Evolutionary conservation across 352 stramenopile species (phyloP), one percentile per base, ranked within the genome.

Genomic region (Phytophthora pistaciae): DNA sequence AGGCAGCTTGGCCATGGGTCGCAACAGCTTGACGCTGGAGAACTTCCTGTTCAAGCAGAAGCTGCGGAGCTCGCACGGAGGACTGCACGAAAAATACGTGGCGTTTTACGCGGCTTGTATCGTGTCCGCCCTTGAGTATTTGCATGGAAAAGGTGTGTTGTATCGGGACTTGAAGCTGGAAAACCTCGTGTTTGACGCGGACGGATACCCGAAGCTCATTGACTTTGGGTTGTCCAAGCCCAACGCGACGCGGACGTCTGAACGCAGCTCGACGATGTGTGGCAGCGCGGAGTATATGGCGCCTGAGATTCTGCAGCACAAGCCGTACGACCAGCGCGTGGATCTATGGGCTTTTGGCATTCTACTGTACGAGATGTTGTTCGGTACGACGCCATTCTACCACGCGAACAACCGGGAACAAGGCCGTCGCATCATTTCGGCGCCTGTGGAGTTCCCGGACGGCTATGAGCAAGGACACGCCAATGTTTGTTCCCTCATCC

Each of bases 101-200:
- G 84, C 83, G 11, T 99, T 99, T 79, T 99, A 99, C 78, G 84
- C 93, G 1, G 96, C 96, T 1, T 97, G 98, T 75, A 92, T 99
- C 31, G 84, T 96, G 21, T 78, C 94, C 5, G 96, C 97, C 11
- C 92, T 99, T 33, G 85, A 98, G 49, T 91, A 89, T 74, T 42
- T 96, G 52, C 88, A 95, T 64, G 64, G 59, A 16, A 59, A 66
- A 64, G 70, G 82, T 29, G 68, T 95, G 49, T 71, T 93, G 48
- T 97, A 96, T 75, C 85, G 91, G 10, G 91, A 97, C 55, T 72
- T 97, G 18, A 97, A 97, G 76, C 80, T 95, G 27, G 91, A 97
- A 65, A 97, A 97, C 72, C 71, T 97, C 25, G 82, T 97, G 64
- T 70, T 97, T 29, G 87, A 98, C 72, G 61, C 68, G 4, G 79